Evolutionary conservation across 1,284 basidiomycete genomes (phyloP).

Genomic region (Ustilago loliicola): DNA sequence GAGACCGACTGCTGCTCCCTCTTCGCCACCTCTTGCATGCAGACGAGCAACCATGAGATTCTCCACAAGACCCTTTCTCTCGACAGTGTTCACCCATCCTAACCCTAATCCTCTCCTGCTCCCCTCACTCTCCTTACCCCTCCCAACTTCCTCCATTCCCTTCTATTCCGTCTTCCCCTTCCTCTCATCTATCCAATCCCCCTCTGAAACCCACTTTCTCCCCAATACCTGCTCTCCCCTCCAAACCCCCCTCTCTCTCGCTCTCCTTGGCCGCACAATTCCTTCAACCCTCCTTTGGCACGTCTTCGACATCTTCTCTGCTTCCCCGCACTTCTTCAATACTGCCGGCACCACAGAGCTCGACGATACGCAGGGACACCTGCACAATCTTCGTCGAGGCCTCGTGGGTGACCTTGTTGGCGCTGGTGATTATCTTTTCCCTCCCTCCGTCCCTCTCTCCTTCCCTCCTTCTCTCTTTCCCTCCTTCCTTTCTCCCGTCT

Average conservation of each 20-base stretch:
- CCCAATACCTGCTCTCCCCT: background rate
- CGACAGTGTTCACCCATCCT: constrained; percentile 18
- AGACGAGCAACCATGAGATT: background rate
- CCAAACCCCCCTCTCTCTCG: background rate
- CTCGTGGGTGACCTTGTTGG: constrained; percentile 47
- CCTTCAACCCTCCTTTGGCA: constrained; percentile 9
- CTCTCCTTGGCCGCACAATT: constrained; percentile 14
- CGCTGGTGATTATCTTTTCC: constrained; percentile 51
- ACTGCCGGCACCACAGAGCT: constrained; percentile 20
- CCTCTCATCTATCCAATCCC: background rate
- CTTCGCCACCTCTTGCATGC: background rate
- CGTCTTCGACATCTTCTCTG: background rate
- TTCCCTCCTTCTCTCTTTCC: background rate
- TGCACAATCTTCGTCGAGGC: constrained; percentile 41
- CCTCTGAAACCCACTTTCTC: background rate
- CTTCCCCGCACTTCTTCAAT: background rate
- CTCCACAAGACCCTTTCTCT: background rate
- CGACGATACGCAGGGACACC: constrained; percentile 13
- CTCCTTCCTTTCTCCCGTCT: background rate
- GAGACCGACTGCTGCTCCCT: constrained; percentile 1
- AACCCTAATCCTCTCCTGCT: constrained; percentile 6
- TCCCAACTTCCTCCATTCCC: background rate
- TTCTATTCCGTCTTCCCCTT: background rate
- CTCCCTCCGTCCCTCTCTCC: background rate
- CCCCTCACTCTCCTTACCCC: background rate